Evolutionary conservation across 2,329 filamentous ascomycete genomes (phyloP).

Genomic region (Didymella exigua): DNA sequence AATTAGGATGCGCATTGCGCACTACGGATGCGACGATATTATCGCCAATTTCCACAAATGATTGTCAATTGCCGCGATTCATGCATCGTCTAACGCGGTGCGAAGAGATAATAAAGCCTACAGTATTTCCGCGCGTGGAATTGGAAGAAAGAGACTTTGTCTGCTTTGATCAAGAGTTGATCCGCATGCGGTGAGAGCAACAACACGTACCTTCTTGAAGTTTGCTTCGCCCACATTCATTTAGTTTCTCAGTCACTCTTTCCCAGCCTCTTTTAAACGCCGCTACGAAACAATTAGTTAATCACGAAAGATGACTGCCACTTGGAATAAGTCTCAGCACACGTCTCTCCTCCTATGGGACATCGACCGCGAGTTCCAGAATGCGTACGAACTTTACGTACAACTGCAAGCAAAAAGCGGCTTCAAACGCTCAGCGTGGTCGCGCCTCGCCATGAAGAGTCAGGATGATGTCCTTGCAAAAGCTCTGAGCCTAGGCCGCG

Average conservation of each 20-base stretch:
- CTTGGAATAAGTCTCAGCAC: conserved; percentile 40
- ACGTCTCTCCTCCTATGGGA: conserved; percentile 43
- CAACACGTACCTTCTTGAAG: not conserved
- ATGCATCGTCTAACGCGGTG: conserved; percentile 1
- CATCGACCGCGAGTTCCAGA: conserved; percentile 45
- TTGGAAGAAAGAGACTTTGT: not conserved
- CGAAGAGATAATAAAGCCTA: not conserved
- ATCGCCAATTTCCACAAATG: conserved; percentile 9
- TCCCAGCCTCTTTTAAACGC: not conserved
- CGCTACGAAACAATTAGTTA: not conserved
- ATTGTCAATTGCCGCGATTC: conserved; percentile 2
- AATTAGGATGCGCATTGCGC: conserved; percentile 1
- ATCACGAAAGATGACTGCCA: conserved; percentile 17
- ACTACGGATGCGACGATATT: conserved; percentile 3
- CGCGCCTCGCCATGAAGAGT: conserved; percentile 30
- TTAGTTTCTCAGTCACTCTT: not conserved
- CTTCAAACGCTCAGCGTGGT: conserved; percentile 32
- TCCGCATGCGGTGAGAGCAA: conserved; percentile 2
- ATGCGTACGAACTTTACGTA: conserved; percentile 41
- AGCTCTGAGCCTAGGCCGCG: conserved; percentile 35
- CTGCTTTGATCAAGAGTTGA: conserved; percentile 2
- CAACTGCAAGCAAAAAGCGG: conserved; percentile 34
- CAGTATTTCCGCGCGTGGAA: not conserved
- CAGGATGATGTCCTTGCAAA: conserved; percentile 37
- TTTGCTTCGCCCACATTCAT: conserved; percentile 1